Conservation (phyloP, 2,329 filamentous ascomycete genomes). For the Myriosclerotinia scirpicola region DNA sequence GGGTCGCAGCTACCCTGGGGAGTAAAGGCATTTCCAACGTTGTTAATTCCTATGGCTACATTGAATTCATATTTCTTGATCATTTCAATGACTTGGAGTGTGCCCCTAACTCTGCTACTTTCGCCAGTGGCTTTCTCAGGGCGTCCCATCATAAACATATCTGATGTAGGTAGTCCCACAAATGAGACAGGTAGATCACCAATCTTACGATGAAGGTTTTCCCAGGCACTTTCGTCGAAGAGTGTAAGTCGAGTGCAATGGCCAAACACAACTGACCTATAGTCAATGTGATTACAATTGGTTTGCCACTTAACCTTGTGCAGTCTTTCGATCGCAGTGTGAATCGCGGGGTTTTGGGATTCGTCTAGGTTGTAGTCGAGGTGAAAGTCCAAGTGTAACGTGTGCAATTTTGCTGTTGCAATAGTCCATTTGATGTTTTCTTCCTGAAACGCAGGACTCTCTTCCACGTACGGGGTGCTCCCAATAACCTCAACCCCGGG, state of each 20-base stretch:
- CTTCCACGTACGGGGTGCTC: slow-evolving; percentile 70
- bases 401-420: slow-evolving; percentile 49
- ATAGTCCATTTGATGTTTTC: slow-evolving; percentile 65
- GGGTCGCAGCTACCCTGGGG: slow-evolving; percentile 68
- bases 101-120: slow-evolving; percentile 52
- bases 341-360: slow-evolving; percentile 51
- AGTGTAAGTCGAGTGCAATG: slow-evolving; percentile 68
- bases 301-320: slow-evolving; percentile 51
- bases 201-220: slow-evolving; percentile 49
- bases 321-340: slow-evolving; percentile 54
- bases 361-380: slow-evolving; percentile 67
- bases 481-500: slow-evolving; percentile 59
- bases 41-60: slow-evolving; percentile 66
- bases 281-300: slow-evolving; percentile 25
- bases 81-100: slow-evolving; percentile 60
- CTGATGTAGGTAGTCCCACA: slow-evolving; percentile 68
- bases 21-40: slow-evolving; percentile 74
- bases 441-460: slow-evolving; percentile 42
- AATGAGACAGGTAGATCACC: slow-evolving; percentile 60
- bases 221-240: slow-evolving; percentile 52
- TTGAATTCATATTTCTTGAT: slow-evolving; percentile 58
- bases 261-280: slow-evolving; percentile 58
- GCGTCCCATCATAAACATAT: slow-evolving; percentile 69
- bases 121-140: slow-evolving; percentile 38
- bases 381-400: slow-evolving; percentile 67